Evolutionary conservation across 2,329 filamentous ascomycete genomes (phyloP), one percentile per base, ranked within the genome.

Genomic region (Aspergillus novoparasiticus): DNA sequence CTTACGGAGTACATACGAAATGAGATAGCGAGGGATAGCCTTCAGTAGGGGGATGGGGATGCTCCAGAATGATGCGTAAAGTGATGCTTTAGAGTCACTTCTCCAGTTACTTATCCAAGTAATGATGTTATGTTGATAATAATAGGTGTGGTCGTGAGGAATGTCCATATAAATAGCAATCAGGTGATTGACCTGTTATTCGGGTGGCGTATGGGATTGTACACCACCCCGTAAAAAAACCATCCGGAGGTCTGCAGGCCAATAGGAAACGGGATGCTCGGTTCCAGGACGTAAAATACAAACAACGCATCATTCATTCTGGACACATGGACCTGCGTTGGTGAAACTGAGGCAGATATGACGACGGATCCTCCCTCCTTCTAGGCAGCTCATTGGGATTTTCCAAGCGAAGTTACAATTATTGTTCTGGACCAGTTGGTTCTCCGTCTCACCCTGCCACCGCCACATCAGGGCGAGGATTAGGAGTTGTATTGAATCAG

Each of bases 261-360:
- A 51, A 51, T 51, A 12, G 48, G 28, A 34, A 34, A 19, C 4
- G 16, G 26, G 28, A 19, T 39, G 1, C 12, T 16, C 32, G 32
- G 51, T 55, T 39, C 21, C 23, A 36, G 51, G 51, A 26, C 51
- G 51, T 55, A 55, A 55, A 55, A 36, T 36, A 55, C 51, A 55
- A 14, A 39, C 51, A 55, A 41, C 51, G 11, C 32, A 55, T 55
- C 51, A 39, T 55, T n/a, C 21, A 39, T 26, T 26, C 12, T 21
- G 30, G 50, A 53, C 50, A 53, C 28, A 34, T 53, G 50, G 50
- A 53, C 50, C 19, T 34, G 8, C 51, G 11, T 39, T 39, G 30
- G n/a, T 55, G 51, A 55, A 55, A 55, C 51, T 39, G 32, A 55
- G 51, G 32, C 34, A 55, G 51, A 55, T 14, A 39, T 39, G 26